Percentiles rank a stretch among this genome's conserved stretches.
These are phyloP conservation scores for Mycosphaerelloides madeirae DNA, from an alignment of 2,329 filamentous ascomycete genomes.

Conservation along the genomic window DNA sequence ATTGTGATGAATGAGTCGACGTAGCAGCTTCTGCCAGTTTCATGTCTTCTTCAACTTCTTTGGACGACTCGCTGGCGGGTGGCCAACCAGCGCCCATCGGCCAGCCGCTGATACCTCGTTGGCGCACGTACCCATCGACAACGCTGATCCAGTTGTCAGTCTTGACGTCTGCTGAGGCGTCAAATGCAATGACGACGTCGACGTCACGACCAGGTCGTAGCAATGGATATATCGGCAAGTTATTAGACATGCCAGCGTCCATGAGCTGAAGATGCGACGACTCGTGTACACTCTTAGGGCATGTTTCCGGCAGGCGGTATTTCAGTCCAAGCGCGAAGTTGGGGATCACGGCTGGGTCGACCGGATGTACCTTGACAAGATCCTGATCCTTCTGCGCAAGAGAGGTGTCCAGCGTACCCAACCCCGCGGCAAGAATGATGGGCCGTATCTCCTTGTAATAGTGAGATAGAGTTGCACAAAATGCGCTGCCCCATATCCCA, in stretches of 20 bases:
- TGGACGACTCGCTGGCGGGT: constrained; percentile 49
- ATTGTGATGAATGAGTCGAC: constrained; percentile 14
- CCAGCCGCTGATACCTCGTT: constrained; percentile 90
- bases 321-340: constrained; percentile 85
- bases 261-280: constrained; percentile 64
- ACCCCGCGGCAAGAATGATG: constrained; percentile 67
- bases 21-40: constrained; percentile 54
- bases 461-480: constrained; percentile 90
- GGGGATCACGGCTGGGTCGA: constrained; percentile 84
- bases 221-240: constrained; percentile 90
- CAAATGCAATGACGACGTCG: constrained; percentile 87
- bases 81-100: constrained; percentile 95
- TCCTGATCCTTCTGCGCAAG: constrained; percentile 80
- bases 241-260: constrained; percentile 99
- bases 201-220: constrained; percentile 83
- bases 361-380: constrained; percentile 85
- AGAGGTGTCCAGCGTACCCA: constrained; percentile 70
- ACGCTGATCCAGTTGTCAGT: constrained; percentile 96
- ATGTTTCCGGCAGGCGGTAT: constrained; percentile 65
- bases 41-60: constrained; percentile 53
- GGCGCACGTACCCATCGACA: constrained; percentile 84
- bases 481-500: constrained; percentile 94
- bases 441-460: constrained; percentile 95
- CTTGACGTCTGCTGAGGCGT: constrained; percentile 87
- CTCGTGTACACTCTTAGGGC: constrained; percentile 70